Conservation (phyloP, 2,329 filamentous ascomycete genomes). For the Xylaria hypoxylon region DNA sequence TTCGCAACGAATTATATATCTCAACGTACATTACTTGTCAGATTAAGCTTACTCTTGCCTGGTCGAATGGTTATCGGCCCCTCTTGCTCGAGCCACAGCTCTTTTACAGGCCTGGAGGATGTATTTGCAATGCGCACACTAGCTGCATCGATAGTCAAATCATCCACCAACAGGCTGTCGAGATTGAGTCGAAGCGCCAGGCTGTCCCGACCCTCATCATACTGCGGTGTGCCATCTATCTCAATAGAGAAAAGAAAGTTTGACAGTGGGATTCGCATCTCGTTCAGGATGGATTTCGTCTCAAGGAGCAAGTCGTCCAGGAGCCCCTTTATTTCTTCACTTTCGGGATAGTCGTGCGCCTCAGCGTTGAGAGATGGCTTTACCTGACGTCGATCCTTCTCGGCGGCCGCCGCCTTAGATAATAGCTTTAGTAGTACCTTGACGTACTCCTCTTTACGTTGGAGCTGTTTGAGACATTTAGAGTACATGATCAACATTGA, state of each 20-base stretch:
- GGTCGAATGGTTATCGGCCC: constrained; percentile 62
- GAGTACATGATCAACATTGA: constrained; percentile 89
- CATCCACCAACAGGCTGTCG: constrained; percentile 77
- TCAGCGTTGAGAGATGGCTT: constrained; percentile 53
- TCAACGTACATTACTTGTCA: constrained; percentile 59
- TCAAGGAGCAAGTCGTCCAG: constrained; percentile 61
- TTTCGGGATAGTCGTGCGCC: constrained; percentile 53
- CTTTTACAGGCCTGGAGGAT: constrained; percentile 67
- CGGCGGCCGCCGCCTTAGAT: constrained; percentile 70
- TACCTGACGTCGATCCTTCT: constrained; percentile 61
- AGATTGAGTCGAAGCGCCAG: constrained; percentile 78
- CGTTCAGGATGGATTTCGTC: constrained; percentile 61
- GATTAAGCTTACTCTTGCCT: constrained; percentile 62
- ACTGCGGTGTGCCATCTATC: constrained; percentile 75
- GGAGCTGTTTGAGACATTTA: constrained; percentile 80
- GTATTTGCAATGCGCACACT: constrained; percentile 72
- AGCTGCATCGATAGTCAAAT: constrained; percentile 73
- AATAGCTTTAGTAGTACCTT: constrained; percentile 79
- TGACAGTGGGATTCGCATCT: constrained; percentile 74
- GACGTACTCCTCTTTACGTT: constrained; percentile 82
- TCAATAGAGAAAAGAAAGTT: constrained; percentile 79
- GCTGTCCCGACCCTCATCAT: constrained; percentile 78
- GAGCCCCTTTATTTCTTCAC: constrained; percentile 59
- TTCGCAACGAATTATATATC: neutral
- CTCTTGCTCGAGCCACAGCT: constrained; percentile 72